Evolutionary conservation across 805 yeast genomes (phyloP), one percentile per base, ranked within the genome.

Genomic region (Wickerhamiella bombiphila): DNA sequence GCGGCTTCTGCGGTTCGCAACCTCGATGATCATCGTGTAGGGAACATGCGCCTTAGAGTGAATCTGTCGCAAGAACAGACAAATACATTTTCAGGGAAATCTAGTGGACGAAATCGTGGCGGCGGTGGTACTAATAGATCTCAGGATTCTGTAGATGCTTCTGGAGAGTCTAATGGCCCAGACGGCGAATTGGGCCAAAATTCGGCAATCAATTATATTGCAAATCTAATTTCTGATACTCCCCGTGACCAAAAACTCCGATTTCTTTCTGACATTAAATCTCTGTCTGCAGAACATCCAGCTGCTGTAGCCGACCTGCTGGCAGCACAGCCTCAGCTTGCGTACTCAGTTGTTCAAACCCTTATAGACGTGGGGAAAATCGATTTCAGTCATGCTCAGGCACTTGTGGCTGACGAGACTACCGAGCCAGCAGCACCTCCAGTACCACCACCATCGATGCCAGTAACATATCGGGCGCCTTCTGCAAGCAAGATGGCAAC

Each of bases 1-100:
- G 94, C 95, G 4, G 74, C 81, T 2, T 75, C 88, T 15, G 96
- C 97, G 0, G 93, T 85, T 20, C 64, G 96, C 44, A 88, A 88
- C 59, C 61, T 88, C 45, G 80, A 81, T 56, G 79, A 81, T 45
- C 78, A 76, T 58, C 67, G 70, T 30, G 71, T 82, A 39, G 94
- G 93, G 1, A 69, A 69, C 32, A 61, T 95, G 45, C 66, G 61
- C 29, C 57, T 88, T 35, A 72, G 77, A 45, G 91, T 94, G 50
- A 79, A 82, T 24, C 79, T 74, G 52, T 70, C 82, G 9, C 68
- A 69, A 41, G 80, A 77, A 36, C 58, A 61, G 24, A 53, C 9
- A 5, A 30, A 30, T 16, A 30, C 33, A 5, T 30, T 30, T 16
- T 17, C 22, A 5, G 33, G 33, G 13, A 17, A 22, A 30, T 15